Conservation (phyloP, 305 asterid species). For the Ajuga reptans region DNA sequence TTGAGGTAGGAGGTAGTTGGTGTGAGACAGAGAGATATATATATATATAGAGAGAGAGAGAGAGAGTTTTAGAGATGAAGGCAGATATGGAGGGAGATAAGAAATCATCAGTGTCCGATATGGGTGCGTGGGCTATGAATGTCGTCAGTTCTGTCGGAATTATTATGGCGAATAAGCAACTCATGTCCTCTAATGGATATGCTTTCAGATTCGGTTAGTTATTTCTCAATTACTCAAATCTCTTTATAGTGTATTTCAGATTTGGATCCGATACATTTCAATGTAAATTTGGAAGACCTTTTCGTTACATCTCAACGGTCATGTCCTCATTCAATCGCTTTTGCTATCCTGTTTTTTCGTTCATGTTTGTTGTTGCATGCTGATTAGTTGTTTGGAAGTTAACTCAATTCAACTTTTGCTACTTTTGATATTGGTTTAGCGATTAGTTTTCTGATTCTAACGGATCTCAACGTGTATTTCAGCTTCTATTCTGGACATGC, state of each 20-base stretch:
- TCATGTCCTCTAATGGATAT: conserved; percentile 70
- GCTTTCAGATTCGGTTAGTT: conserved; percentile 72
- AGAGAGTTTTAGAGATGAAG: not conserved
- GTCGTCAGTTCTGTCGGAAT: conserved; percentile 85
- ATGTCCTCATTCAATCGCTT: not conserved
- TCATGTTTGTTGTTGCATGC: not conserved
- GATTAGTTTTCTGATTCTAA: not conserved
- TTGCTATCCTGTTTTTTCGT: not conserved
- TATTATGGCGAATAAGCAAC: conserved; percentile 90
- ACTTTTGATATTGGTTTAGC: not conserved
- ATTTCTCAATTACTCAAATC: not conserved
- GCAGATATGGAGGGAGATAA: conserved; percentile 59
- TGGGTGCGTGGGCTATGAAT: conserved; percentile 96
- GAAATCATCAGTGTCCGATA: conserved; percentile 64
- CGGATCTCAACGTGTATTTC: conserved; percentile 13
- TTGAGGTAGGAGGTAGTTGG: conserved; percentile 17
- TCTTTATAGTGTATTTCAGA: not conserved
- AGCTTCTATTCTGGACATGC: conserved; percentile 3
- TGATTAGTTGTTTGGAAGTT: not conserved
- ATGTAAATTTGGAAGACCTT: not conserved
- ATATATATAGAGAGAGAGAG: not conserved
- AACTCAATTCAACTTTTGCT: not conserved
- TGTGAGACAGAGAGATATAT: conserved; percentile 1
- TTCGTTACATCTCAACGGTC: not conserved
- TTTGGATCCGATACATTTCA: not conserved